Percentiles rank a stretch among this genome's conserved stretches.
Conservation (phyloP, 768 basidiomycete genomes). For the Collybia sordida region DNA sequence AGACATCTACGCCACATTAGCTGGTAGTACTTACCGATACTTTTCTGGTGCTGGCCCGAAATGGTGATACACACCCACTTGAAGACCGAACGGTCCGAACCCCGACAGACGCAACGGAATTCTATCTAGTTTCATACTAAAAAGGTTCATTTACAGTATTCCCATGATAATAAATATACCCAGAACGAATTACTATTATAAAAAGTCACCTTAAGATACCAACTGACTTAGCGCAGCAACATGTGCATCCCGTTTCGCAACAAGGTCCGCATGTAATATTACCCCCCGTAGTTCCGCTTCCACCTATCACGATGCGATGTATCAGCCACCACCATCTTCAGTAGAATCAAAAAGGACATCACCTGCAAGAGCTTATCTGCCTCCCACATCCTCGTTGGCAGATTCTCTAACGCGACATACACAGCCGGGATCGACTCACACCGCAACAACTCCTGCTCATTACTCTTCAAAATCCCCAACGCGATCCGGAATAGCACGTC, state of each 20-base stretch:
- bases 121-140: too few relatives aligned
- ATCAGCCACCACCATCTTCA: background rate
- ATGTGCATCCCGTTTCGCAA: constrained; percentile 53
- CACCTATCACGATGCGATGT: constrained; percentile 30
- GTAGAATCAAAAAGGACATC: constrained; percentile 2
- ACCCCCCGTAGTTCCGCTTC: constrained; percentile 57
- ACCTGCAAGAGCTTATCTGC: constrained; percentile 90
- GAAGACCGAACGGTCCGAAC: too few relatives aligned
- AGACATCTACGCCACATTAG: too few relatives aligned
- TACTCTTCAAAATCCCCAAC: constrained; percentile 79
- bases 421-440: constrained; percentile 87
- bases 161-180: too few relatives aligned
- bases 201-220: constrained; percentile 30
- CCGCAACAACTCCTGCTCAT: constrained; percentile 79
- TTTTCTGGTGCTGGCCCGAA: too few relatives aligned
- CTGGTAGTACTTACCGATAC: too few relatives aligned
- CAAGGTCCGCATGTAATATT: constrained; percentile 55
- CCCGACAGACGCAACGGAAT: too few relatives aligned
- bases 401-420: constrained; percentile 84
- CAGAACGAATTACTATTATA: too few relatives aligned
- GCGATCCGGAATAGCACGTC: constrained; percentile 92
- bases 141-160: too few relatives aligned
- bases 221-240: constrained; percentile 43
- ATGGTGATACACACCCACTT: too few relatives aligned
- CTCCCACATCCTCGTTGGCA: constrained; percentile 93